Evolutionary conservation across 2,329 filamentous ascomycete genomes (phyloP).

Genomic region (Pseudogymnoascus sp.): DNA sequence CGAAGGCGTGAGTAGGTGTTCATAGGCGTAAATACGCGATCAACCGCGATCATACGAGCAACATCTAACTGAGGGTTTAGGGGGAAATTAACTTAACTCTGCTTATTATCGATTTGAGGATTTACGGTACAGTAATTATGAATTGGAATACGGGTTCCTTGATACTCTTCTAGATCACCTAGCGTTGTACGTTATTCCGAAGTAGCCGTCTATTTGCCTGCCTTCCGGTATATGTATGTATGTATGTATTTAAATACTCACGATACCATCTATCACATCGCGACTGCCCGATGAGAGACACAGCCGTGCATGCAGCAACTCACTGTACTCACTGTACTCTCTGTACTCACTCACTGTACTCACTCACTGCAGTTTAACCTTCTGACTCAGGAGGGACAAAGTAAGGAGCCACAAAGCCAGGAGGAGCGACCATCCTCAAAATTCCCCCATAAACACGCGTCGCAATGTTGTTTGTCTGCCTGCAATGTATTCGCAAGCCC

Average conservation of each 20-base stretch:
- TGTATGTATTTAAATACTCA: neutral
- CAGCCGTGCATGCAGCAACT: neutral
- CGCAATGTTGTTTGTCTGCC: slow-evolving; percentile 6
- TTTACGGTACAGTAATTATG: neutral
- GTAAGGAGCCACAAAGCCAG: neutral
- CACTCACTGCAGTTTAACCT: neutral
- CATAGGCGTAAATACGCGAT: neutral
- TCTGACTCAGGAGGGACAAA: slow-evolving; percentile 5
- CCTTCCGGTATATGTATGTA: neutral
- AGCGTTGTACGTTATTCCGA: neutral
- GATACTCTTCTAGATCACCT: neutral
- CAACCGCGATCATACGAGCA: neutral
- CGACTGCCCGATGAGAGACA: neutral
- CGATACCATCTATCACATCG: neutral
- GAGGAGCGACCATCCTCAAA: neutral
- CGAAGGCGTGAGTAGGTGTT: neutral
- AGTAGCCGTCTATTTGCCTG: neutral
- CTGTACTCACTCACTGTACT: neutral
- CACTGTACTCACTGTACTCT: neutral
- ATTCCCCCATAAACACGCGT: neutral
- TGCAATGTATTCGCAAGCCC: neutral
- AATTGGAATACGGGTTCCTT: neutral
- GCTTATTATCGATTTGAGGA: neutral
- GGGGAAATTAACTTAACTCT: neutral
- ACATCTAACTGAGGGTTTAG: neutral